Percentiles rank a stretch among this genome's conserved stretches.
phyloP scores from a whole-genome alignment of 2,329 filamentous ascomycete species.

The Aspergillus fructus region DNA sequence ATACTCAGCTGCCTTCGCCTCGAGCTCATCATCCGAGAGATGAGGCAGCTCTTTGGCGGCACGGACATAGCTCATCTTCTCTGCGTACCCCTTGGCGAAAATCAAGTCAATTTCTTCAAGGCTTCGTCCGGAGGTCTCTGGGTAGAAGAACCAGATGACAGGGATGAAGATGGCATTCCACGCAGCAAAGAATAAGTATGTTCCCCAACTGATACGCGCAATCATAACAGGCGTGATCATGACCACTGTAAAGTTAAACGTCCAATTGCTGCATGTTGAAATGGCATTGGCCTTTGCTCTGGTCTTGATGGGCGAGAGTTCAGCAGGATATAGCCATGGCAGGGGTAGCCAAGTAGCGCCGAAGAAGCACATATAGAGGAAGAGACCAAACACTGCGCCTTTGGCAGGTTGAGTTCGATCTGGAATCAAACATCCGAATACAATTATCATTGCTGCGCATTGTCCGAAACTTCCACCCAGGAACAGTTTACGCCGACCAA shows the following conservation, averaged over 20 bases:
- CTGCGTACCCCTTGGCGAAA: conserved; percentile 45
- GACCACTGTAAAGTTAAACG: conserved; percentile 56
- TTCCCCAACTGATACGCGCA: conserved; percentile 39
- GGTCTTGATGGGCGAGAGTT: conserved; percentile 56
- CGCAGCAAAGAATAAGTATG: conserved; percentile 45
- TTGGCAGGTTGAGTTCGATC: conserved; percentile 26
- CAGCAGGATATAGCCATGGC: conserved; percentile 57
- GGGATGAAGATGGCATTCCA: conserved; percentile 50
- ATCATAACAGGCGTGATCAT: conserved; percentile 51
- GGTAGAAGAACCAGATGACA: conserved; percentile 56
- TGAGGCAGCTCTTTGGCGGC: conserved; percentile 35
- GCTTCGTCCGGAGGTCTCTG: conserved; percentile 47
- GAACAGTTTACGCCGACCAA: conserved; percentile 48
- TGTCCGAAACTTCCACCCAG: conserved; percentile 41
- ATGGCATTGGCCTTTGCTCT: conserved; percentile 57
- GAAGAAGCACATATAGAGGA: conserved; percentile 69
- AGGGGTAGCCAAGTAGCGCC: conserved; percentile 65
- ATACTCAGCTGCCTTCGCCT: conserved; percentile 34
- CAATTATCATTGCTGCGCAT: conserved; percentile 39
- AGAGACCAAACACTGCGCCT: conserved; percentile 58
- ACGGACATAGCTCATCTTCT: conserved; percentile 42
- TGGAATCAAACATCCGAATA: conserved; percentile 40
- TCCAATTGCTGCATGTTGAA: conserved; percentile 55
- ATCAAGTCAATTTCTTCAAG: conserved; percentile 48
- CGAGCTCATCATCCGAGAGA: conserved; percentile 35